These are phyloP conservation scores for Allium fistulosum DNA, from an alignment of 106 monocot genomes.

Conservation along the genomic window DNA sequence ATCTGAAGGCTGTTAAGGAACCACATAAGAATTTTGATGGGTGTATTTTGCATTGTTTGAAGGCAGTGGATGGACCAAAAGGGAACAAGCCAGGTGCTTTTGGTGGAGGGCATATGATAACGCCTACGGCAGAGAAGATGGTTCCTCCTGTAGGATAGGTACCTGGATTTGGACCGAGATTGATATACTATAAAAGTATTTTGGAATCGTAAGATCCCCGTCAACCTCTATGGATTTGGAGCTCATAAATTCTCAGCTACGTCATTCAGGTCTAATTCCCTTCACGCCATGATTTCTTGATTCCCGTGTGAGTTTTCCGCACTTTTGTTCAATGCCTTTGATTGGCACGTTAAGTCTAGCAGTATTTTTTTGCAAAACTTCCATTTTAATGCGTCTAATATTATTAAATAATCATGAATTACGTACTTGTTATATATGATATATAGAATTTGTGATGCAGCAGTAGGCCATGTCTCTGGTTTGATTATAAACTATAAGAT, in stretches of 20 bases:
- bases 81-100: not conserved
- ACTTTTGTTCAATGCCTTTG: no score
- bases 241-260: constrained; percentile 23
- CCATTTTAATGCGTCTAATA: no score
- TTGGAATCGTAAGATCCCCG: constrained; percentile 19
- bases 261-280: no score
- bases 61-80: constrained; percentile 83
- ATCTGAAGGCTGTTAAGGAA: constrained; percentile 71
- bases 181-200: constrained; percentile 39
- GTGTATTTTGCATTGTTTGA: constrained; percentile 60
- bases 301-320: no score
- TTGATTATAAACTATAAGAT: no score
- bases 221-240: constrained; percentile 8
- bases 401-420: no score
- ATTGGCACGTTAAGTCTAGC: not conserved
- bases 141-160: constrained; percentile 6
- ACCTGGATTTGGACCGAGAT: not conserved
- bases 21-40: constrained; percentile 89
- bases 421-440: no score
- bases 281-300: no score
- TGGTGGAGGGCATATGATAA: constrained; percentile 51
- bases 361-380: no score
- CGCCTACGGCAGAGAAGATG: constrained; percentile 27
- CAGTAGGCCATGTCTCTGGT: no score
- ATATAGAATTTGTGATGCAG: no score